phyloP scores from a whole-genome alignment of 73 alveolate species.

The Durusdinium trenchii region DNA sequence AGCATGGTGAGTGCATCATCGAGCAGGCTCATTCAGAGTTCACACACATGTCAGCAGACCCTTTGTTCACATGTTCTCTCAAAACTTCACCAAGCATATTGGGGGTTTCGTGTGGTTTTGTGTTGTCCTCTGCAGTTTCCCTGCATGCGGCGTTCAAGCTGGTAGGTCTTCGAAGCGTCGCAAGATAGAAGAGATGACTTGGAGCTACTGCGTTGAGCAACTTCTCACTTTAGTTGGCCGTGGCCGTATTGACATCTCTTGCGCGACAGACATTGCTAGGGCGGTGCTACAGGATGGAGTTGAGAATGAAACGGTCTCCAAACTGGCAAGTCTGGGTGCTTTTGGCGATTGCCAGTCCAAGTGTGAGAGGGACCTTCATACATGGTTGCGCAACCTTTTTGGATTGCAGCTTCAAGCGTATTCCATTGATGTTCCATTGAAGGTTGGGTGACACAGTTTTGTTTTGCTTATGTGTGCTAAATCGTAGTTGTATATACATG shows the following conservation, averaged over 20 bases:
- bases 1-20: no score
- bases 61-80: no score
- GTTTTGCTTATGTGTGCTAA: background rate
- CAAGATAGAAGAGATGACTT: background rate
- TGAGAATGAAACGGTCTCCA: background rate
- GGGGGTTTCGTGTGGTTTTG: no score
- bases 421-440: background rate
- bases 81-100: no score
- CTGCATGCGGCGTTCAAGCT: no score
- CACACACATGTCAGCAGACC: no score
- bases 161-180: background rate
- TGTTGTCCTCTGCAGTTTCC: no score
- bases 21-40: no score
- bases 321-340: background rate
- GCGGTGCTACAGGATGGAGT: constrained; percentile 1
- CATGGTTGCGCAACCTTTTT: background rate
- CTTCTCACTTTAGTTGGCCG: background rate
- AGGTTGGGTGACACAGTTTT: background rate
- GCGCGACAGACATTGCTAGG: background rate
- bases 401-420: constrained; percentile 17
- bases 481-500: background rate
- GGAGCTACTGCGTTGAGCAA: background rate
- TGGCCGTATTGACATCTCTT: background rate
- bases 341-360: constrained; percentile 7
- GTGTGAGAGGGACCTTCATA: background rate